Conservation (phyloP, 2,329 filamentous ascomycete genomes). For the Macroventuria anomochaeta region DNA sequence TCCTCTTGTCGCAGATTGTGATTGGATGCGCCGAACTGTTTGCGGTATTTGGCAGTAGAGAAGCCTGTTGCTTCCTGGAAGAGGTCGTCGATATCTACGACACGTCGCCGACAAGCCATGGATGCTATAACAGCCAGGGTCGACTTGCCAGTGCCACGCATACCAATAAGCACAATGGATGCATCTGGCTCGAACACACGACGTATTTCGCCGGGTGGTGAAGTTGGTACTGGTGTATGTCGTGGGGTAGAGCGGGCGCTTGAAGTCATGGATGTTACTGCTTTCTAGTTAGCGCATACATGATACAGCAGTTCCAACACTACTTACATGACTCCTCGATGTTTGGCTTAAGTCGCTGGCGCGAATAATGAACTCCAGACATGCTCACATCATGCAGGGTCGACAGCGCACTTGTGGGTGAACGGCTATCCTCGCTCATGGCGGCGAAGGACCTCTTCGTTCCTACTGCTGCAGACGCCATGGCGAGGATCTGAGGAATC, state of each 20-base stretch:
- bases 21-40: slow-evolving; percentile 64
- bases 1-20: slow-evolving; percentile 70
- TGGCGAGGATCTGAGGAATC: slow-evolving; percentile 10
- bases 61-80: slow-evolving; percentile 70
- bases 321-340: slow-evolving; percentile 17
- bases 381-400: slow-evolving; percentile 8
- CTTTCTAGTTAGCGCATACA: slow-evolving; percentile 10
- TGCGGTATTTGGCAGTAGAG: slow-evolving; percentile 68
- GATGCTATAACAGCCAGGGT: slow-evolving; percentile 78
- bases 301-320: background rate
- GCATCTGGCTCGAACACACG: slow-evolving; percentile 64
- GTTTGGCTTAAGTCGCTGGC: slow-evolving; percentile 4
- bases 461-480: slow-evolving; percentile 39
- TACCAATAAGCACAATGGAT: slow-evolving; percentile 75
- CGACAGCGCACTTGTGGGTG: slow-evolving; percentile 6
- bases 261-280: slow-evolving; percentile 30
- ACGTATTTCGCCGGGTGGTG: slow-evolving; percentile 27
- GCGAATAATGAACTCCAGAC: slow-evolving; percentile 3
- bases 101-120: slow-evolving; percentile 69
- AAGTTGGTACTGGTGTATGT: slow-evolving; percentile 32
- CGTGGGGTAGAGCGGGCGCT: slow-evolving; percentile 40
- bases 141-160: slow-evolving; percentile 77
- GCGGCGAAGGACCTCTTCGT: slow-evolving; percentile 38
- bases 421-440: slow-evolving; percentile 29
- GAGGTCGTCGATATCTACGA: slow-evolving; percentile 72